phyloP scores from a whole-genome alignment of 2,329 filamentous ascomycete genomes.

The Fusarium zealandicum region DNA sequence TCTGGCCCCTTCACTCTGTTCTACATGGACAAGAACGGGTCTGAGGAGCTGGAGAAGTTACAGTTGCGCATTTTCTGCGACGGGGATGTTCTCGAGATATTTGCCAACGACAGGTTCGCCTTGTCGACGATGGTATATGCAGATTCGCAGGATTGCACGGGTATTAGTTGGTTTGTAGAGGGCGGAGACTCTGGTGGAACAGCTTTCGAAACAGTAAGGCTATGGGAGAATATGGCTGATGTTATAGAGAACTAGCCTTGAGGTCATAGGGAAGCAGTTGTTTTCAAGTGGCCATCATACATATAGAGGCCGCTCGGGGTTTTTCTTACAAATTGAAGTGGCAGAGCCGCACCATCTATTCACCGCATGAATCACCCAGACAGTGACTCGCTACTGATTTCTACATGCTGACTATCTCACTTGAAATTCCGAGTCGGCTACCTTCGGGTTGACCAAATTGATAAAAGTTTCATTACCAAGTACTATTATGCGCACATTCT shows the following conservation, averaged over 20 bases:
- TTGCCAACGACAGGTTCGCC: slow-evolving; percentile 41
- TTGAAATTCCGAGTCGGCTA: too few relatives aligned
- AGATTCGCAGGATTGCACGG: slow-evolving; percentile 18
- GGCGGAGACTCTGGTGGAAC: not conserved
- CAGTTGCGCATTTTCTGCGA: slow-evolving; percentile 38
- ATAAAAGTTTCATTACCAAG: too few relatives aligned
- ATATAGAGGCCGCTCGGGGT: too few relatives aligned
- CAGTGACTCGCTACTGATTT: too few relatives aligned
- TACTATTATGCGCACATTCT: too few relatives aligned
- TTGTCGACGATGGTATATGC: slow-evolving; percentile 40
- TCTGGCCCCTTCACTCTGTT: slow-evolving; percentile 57
- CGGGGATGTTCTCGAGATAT: slow-evolving; percentile 38
- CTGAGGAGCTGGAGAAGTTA: slow-evolving; percentile 33
- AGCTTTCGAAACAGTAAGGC: slow-evolving; percentile 31
- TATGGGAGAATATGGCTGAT: slow-evolving; percentile 35
- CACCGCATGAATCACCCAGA: too few relatives aligned
- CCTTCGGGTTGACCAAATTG: too few relatives aligned
- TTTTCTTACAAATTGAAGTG: too few relatives aligned
- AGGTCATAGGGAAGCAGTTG: too few relatives aligned
- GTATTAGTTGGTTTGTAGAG: slow-evolving; percentile 40
- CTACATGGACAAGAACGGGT: slow-evolving; percentile 8
- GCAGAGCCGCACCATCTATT: too few relatives aligned
- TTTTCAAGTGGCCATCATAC: too few relatives aligned
- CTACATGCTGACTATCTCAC: too few relatives aligned
- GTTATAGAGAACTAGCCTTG: slow-evolving; percentile 6